A percentile compares a stretch with the other conserved stretches of the same genome.
Evolutionary conservation across 257 asterid species (phyloP).

Genomic region (Cruciata laevipes): DNA sequence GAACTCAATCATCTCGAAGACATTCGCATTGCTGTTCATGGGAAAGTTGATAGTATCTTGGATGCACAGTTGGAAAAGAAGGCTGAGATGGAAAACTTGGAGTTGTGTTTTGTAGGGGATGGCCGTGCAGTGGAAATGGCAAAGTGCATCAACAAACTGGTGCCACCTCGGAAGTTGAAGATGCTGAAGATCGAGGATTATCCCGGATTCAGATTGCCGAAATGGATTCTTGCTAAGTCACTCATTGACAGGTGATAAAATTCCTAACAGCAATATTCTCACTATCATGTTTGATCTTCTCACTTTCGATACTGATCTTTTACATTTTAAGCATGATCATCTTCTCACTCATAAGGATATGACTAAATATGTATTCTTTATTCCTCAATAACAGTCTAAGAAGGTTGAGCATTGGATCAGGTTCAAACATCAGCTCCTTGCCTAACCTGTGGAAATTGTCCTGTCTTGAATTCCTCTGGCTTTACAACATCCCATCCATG

Average conservation of each 20-base stretch:
- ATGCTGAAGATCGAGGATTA: background rate
- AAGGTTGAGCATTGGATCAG: background rate
- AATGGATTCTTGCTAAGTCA: background rate
- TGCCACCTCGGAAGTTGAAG: background rate
- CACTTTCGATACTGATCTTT: too few relatives aligned
- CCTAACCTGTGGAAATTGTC: background rate
- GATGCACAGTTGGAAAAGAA: background rate
- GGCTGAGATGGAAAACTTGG: background rate
- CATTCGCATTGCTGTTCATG: background rate
- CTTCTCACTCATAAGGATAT: too few relatives aligned
- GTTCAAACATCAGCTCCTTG: background rate
- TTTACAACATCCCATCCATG: background rate
- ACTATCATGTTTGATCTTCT: too few relatives aligned
- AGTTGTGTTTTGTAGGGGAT: background rate
- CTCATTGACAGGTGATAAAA: background rate
- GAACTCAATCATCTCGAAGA: background rate
- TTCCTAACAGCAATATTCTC: too few relatives aligned
- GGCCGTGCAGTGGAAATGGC: background rate
- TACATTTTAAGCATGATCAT: too few relatives aligned
- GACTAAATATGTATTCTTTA: too few relatives aligned
- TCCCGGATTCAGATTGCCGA: background rate
- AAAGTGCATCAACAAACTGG: background rate
- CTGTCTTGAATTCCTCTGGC: background rate
- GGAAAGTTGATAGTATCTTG: background rate
- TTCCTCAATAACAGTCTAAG: too few relatives aligned